Evolutionary conservation across 2,329 filamentous ascomycete species (phyloP), one percentile per base, ranked within the genome.

Genomic region (Rhynchosporium agropyri): DNA sequence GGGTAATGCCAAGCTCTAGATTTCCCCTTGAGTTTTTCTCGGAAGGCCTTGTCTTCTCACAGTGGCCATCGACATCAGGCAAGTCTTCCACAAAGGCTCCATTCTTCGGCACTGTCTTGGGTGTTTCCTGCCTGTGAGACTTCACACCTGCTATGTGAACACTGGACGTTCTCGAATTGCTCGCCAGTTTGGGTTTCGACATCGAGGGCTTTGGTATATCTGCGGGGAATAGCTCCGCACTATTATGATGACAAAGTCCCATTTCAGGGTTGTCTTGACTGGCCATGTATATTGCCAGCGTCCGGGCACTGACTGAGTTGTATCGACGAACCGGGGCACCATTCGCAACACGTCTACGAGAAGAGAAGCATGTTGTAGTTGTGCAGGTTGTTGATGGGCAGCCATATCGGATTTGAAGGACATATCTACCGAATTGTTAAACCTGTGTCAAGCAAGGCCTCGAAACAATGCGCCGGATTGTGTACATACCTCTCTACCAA

Each of bases 291-390:
- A 91, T 84, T 12, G 92, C 92, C 38, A 97, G 77, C 1, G 90
- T 91, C 70, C 91, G 85, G 8, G 92, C 92, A 71, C 91, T 96
- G 51, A 92, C 86, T 28, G 89, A 83, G 62, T 89, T 96, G 71
- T 93, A 95, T 71, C 89, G 84, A 65, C 91, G 87, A 69, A 92
- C 84, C 2, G 91, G 91, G 0, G 83, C 83, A 67, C 85, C 85
- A 40, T 83, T 84, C 31, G 85, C 83, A 46, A 88, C 78, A 68
- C 89, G 84, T 75, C 84, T 89, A 61, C 90, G 86, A 74, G 85
- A 92, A 65, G 88, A 92, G 72, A 94, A 89, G 77, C 92, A 97
- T 13, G 91, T 94, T 13, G 91, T 78, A 1, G 87, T 94, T 42
- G 80, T 81, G 76, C 92, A 97, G 58, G 81, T 79, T 59, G 81